Percentiles rank a stretch among this genome's conserved stretches.
phyloP scores from a whole-genome alignment of 345 rosid genomes.

The Eucalyptus grandis region DNA sequence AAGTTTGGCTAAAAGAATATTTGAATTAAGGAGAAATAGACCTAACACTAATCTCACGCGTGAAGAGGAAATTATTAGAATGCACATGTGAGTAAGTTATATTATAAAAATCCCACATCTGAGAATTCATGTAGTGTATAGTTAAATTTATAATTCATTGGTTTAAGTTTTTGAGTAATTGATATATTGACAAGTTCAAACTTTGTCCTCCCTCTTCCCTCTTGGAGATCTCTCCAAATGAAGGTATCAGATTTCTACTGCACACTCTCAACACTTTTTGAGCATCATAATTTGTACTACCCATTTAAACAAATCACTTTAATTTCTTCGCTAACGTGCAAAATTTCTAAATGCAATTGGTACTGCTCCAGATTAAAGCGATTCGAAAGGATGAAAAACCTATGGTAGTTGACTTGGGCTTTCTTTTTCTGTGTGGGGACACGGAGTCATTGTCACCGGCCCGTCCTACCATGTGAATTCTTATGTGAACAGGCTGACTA shows the following conservation, averaged over 20 bases:
- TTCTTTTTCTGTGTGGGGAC: background rate
- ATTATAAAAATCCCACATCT: too few species aligned
- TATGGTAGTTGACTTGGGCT: background rate
- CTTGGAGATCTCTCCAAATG: fast-evolving
- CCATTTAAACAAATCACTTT: background rate
- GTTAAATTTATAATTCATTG: too few species aligned
- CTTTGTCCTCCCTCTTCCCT: too few species aligned
- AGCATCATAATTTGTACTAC: background rate
- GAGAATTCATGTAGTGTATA: too few species aligned
- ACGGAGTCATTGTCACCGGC: background rate
- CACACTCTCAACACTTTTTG: background rate
- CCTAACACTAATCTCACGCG: too few species aligned
- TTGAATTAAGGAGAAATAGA: too few species aligned
- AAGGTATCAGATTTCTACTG: fast-evolving
- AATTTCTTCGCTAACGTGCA: background rate
- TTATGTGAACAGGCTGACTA: background rate
- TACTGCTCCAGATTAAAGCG: background rate
- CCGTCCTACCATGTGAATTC: background rate
- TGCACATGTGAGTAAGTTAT: too few species aligned
- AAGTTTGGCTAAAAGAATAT: too few species aligned
- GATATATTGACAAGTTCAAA: fast-evolving
- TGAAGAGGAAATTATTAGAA: too few species aligned
- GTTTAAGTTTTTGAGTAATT: too few species aligned
- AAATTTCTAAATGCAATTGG: background rate
- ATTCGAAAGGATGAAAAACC: background rate